Evolutionary conservation across 805 yeast genomes (phyloP).

Genomic region (Lipomyces anomalus): DNA sequence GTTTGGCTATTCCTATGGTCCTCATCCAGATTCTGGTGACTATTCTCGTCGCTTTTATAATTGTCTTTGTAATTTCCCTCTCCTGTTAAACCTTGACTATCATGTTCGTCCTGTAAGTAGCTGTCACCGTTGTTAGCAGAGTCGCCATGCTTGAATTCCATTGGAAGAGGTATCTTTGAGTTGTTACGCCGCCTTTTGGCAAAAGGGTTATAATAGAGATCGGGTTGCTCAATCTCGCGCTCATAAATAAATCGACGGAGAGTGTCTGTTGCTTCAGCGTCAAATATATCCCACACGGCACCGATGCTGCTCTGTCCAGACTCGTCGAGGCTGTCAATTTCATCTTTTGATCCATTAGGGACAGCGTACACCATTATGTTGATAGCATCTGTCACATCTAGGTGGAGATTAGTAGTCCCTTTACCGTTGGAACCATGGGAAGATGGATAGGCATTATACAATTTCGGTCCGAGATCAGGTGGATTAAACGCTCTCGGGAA

Average conservation of each 20-base stretch:
- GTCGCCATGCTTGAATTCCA: no score
- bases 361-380: constrained; percentile 16
- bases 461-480: constrained; percentile 22
- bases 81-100: no score
- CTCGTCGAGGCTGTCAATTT: not conserved
- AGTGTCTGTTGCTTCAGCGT: constrained; percentile 15
- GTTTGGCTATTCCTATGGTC: no score
- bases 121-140: no score
- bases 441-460: constrained; percentile 18
- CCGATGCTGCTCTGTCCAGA: constrained; percentile 1
- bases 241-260: constrained; percentile 15
- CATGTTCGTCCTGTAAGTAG: no score
- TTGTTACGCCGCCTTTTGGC: no score
- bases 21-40: no score
- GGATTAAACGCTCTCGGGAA: constrained; percentile 16
- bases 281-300: constrained; percentile 20
- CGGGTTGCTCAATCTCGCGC: constrained; percentile 19
- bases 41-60: no score
- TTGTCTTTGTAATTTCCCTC: no score
- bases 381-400: constrained; percentile 21
- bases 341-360: constrained; percentile 6
- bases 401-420: constrained; percentile 16
- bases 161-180: no score
- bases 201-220: constrained; percentile 10
- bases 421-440: constrained; percentile 9